Evolutionary conservation across 768 basidiomycete genomes (phyloP).

Genomic region (Russula virescens): DNA sequence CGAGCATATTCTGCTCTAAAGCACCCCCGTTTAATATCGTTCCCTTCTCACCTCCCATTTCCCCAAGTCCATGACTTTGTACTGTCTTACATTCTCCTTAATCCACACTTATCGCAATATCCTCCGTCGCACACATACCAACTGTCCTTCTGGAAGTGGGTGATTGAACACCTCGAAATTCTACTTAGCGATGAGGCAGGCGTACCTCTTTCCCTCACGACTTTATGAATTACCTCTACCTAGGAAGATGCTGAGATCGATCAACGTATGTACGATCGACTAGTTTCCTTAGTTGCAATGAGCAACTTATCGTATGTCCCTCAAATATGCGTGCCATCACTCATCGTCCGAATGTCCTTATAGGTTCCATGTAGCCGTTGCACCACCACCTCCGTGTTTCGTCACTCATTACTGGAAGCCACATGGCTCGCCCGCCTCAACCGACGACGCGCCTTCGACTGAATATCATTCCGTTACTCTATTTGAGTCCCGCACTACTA

Average conservation of each 20-base stretch:
- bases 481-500: conserved; percentile 65
- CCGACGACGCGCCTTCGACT: not conserved
- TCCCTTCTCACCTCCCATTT: conserved; percentile 39
- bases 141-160: conserved; percentile 69
- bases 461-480: conserved; percentile 48
- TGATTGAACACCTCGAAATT: conserved; percentile 48
- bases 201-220: conserved; percentile 14
- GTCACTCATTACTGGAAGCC: conserved; percentile 59
- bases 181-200: conserved; percentile 44
- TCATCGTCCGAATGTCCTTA: conserved; percentile 20
- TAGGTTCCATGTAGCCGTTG: conserved; percentile 22
- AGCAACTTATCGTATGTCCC: conserved; percentile 30
- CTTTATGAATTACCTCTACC: conserved; percentile 17
- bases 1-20: conserved; percentile 49
- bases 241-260: conserved; percentile 57
- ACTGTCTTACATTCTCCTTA: conserved; percentile 45
- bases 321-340: conserved; percentile 27
- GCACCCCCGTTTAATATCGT: conserved; percentile 37
- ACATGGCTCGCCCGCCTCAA: not conserved
- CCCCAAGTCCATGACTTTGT: conserved; percentile 49
- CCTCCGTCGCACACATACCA: conserved; percentile 63
- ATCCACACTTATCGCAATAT: conserved; percentile 48
- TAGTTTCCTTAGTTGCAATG: conserved; percentile 40
- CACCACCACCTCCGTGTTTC: conserved; percentile 49
- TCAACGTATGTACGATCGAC: conserved; percentile 56